A percentile compares a stretch with the other conserved stretches of the same genome.
Conservation (phyloP, 2,329 filamentous ascomycete species). For the Sporothrix humicola region DNA sequence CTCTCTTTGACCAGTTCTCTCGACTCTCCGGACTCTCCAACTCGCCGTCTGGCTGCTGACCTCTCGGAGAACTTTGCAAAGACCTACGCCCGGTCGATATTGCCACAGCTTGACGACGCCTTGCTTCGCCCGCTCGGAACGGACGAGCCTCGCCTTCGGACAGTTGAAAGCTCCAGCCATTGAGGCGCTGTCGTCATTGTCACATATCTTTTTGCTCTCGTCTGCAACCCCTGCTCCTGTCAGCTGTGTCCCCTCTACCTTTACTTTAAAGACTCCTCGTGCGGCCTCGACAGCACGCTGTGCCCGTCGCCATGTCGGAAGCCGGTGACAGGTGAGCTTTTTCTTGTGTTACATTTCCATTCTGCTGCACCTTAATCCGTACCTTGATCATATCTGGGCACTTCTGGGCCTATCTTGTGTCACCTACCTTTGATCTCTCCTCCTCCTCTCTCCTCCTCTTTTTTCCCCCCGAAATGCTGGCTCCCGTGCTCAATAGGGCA, state of each 20-base stretch:
- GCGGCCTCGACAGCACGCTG: constrained; percentile 1
- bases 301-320: constrained; percentile 42
- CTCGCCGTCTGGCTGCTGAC: not conserved
- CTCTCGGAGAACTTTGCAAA: constrained; percentile 17
- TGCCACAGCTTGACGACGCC: constrained; percentile 16
- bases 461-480: not conserved
- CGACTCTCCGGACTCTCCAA: not conserved
- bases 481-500: too few relatives aligned
- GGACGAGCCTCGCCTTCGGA: constrained; percentile 21
- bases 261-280: constrained; percentile 7
- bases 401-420: not conserved
- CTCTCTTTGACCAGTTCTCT: not conserved
- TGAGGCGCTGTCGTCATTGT: constrained; percentile 15
- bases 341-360: not conserved
- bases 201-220: not conserved
- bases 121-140: constrained; percentile 26
- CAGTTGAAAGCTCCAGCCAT: not conserved
- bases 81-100: not conserved
- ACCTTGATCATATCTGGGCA: not conserved
- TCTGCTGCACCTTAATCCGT: not conserved
- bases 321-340: constrained; percentile 42
- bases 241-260: not conserved
- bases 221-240: not conserved
- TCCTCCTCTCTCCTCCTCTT: not conserved
- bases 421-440: too few relatives aligned